Conservation (phyloP, 257 asterid species). For the Nicotiana obtusifolia region DNA sequence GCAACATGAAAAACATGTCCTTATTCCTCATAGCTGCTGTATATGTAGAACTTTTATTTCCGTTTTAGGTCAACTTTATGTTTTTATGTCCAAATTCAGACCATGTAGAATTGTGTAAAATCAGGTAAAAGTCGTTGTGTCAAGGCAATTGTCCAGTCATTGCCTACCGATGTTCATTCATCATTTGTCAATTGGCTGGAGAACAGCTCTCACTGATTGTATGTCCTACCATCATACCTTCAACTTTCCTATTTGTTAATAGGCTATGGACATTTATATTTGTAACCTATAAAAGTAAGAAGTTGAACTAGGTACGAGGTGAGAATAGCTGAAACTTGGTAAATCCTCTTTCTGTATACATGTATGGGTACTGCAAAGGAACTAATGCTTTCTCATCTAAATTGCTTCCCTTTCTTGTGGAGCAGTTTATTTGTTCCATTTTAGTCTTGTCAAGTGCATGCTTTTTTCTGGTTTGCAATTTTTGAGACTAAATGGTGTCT, state of each 20-base stretch:
- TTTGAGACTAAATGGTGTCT: background rate
- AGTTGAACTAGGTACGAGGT: background rate
- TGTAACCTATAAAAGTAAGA: no score
- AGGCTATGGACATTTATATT: background rate
- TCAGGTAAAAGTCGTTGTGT: conserved; percentile 92
- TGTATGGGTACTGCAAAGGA: background rate
- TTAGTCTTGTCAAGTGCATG: background rate
- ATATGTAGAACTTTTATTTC: conserved; percentile 22
- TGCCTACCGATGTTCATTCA: conserved; percentile 82
- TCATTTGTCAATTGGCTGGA: conserved; percentile 88
- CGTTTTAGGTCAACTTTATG: background rate
- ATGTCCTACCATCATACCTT: conserved; percentile 12
- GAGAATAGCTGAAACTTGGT: background rate
- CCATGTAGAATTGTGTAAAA: conserved; percentile 12
- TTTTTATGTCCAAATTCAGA: conserved; percentile 10
- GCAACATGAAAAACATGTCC: conserved; percentile 80
- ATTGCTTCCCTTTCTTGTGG: background rate
- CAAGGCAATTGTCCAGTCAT: conserved; percentile 87
- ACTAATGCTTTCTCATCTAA: background rate
- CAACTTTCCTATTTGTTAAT: background rate
- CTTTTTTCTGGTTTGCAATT: background rate
- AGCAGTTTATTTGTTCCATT: background rate
- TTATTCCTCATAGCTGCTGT: conserved; percentile 68
- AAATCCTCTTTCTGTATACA: background rate
- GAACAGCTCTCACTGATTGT: conserved; percentile 81